Percentiles rank a stretch among this genome's conserved stretches.
Evolutionary conservation across 192 early-diverging fungal species (phyloP).

Genomic region (Radiomyces spectabilis): DNA sequence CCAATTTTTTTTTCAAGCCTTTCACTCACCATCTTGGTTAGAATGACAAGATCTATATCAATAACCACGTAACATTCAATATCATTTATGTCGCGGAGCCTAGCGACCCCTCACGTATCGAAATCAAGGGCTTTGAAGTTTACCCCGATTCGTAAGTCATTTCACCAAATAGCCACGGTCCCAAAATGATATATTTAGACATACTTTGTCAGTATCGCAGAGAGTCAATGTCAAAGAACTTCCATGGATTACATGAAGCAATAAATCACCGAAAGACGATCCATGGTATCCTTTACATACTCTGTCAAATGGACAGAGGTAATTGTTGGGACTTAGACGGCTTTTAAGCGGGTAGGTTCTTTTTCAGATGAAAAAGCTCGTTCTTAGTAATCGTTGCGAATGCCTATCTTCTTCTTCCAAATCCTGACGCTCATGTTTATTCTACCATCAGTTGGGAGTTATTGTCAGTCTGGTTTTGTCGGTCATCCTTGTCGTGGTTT

Average conservation of each 20-base stretch:
- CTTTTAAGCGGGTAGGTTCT: too few relatives aligned
- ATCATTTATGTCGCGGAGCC: conserved; percentile 41
- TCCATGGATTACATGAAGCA: conserved; percentile 26
- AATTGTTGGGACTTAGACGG: too few relatives aligned
- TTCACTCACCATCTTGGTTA: background rate
- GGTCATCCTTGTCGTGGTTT: conserved; percentile 57
- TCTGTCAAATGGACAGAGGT: conserved; percentile 67
- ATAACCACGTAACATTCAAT: conserved; percentile 60
- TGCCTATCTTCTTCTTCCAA: too few relatives aligned
- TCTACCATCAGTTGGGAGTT: conserved; percentile 62
- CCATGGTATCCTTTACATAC: conserved; percentile 54
- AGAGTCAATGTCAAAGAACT: conserved; percentile 9
- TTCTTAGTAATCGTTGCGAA: conserved; percentile 63
- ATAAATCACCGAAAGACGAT: conserved; percentile 24
- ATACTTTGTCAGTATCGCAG: background rate
- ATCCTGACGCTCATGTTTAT: conserved; percentile 57
- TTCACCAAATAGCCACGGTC: too few relatives aligned
- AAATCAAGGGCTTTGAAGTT: conserved; percentile 70
- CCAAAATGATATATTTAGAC: too few relatives aligned
- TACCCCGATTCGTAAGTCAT: conserved; percentile 50
- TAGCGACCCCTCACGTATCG: conserved; percentile 22
- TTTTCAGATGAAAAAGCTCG: too few relatives aligned
- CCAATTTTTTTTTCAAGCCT: background rate
- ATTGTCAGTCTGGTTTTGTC: conserved; percentile 59
- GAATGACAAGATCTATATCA: conserved; percentile 43